Percentiles rank a stretch among this genome's conserved stretches.
phyloP scores from a whole-genome alignment of 768 basidiomycete species.

The Leccinum barrowsii region DNA sequence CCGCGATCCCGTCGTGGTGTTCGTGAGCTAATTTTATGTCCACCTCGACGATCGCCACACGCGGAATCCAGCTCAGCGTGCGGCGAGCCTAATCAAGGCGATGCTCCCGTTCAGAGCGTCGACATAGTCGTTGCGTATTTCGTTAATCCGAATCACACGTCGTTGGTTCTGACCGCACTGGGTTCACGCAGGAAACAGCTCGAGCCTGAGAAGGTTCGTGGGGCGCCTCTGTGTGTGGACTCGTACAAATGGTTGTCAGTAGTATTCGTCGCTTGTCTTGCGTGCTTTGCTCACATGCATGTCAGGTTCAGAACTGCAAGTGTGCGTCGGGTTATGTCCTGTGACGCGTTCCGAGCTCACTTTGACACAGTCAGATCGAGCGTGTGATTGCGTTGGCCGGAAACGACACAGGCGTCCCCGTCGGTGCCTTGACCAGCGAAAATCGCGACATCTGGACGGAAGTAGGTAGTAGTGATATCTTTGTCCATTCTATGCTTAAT shows the following conservation, averaged over 20 bases:
- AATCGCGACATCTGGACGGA: constrained; percentile 90
- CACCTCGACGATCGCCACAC: constrained; percentile 65
- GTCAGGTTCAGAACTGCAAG: constrained; percentile 84
- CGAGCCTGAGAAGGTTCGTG: constrained; percentile 83
- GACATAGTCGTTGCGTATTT: constrained; percentile 59
- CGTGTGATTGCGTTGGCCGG: constrained; percentile 66
- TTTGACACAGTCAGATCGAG: constrained; percentile 52
- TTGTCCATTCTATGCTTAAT: neutral
- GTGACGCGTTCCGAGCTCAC: neutral
- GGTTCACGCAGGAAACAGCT: constrained; percentile 54
- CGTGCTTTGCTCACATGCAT: neutral
- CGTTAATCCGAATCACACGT: neutral
- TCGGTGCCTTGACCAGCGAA: constrained; percentile 86
- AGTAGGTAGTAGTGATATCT: constrained; percentile 48
- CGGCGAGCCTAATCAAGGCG: constrained; percentile 81
- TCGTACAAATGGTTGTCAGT: constrained; percentile 85
- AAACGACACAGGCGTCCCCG: constrained; percentile 39
- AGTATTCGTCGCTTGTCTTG: neutral
- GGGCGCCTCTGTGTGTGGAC: constrained; percentile 79
- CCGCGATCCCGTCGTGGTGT: constrained; percentile 86
- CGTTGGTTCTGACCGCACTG: neutral
- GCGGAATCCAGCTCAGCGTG: constrained; percentile 61
- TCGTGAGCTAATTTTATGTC: constrained; percentile 93
- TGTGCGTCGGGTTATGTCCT: constrained; percentile 33
- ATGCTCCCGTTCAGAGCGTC: constrained; percentile 82